Evolutionary conservation across 805 yeast genomes (phyloP).

Genomic region (Sporopachydermia quercuum): DNA sequence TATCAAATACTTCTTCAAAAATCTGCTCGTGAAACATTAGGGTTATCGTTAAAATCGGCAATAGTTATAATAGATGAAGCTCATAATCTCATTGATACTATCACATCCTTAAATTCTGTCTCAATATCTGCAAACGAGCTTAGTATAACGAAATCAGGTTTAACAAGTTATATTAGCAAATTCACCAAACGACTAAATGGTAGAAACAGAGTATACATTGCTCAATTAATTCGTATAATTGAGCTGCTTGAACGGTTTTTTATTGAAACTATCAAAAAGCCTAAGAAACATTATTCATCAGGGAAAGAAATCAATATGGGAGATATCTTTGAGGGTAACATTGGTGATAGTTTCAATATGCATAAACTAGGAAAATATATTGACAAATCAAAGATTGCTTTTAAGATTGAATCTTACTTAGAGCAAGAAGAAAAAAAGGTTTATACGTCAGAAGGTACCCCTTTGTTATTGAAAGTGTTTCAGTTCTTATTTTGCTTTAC

Average conservation of each 20-base stretch:
- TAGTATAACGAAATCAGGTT: conserved; percentile 25
- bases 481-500: conserved; percentile 49
- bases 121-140: conserved; percentile 38
- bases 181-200: conserved; percentile 54
- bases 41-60: conserved; percentile 43
- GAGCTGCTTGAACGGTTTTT: conserved; percentile 37
- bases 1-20: conserved; percentile 62
- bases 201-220: conserved; percentile 54
- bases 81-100: conserved; percentile 71
- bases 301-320: conserved; percentile 39
- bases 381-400: conserved; percentile 59
- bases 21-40: conserved; percentile 41
- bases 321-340: conserved; percentile 40
- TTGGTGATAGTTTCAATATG: conserved; percentile 60
- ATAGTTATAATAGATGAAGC: conserved; percentile 85
- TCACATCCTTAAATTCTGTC: conserved; percentile 54
- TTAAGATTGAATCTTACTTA: conserved; percentile 64
- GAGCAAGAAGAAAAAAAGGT: conserved; percentile 14
- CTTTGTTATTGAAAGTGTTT: conserved; percentile 50
- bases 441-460: conserved; percentile 17
- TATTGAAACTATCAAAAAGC: conserved; percentile 12
- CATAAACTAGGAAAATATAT: conserved; percentile 53
- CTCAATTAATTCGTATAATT: conserved; percentile 46
- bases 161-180: conserved; percentile 40
- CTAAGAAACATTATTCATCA: conserved; percentile 19